phyloP scores from a whole-genome alignment of 1,284 basidiomycete species.

The Chalciporus piperatoides region DNA sequence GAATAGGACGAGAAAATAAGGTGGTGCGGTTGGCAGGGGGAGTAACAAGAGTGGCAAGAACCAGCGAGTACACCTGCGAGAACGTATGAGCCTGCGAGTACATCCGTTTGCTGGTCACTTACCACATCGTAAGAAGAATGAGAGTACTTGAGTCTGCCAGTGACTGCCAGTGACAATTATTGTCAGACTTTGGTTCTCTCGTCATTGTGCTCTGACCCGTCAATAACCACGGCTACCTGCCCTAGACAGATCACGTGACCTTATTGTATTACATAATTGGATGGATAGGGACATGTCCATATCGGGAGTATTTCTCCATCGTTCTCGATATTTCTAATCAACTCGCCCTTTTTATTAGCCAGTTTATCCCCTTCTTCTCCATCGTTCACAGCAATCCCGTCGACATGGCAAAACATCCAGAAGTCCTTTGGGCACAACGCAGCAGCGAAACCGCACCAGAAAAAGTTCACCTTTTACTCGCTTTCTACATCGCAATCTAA shows the following conservation, averaged over 20 bases:
- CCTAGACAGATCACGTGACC: conserved; percentile 36
- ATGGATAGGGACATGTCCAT: conserved; percentile 6
- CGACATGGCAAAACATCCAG: conserved; percentile 66
- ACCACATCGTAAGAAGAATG: conserved; percentile 19
- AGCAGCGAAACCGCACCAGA: conserved; percentile 61
- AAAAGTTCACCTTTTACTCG: conserved; percentile 51
- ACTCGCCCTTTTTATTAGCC: conserved; percentile 15
- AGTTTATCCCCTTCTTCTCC: conserved; percentile 12
- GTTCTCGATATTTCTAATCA: conserved; percentile 38
- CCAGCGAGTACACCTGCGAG: conserved; percentile 73
- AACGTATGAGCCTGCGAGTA: not conserved
- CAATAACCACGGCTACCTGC: too few relatives aligned
- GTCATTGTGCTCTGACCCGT: too few relatives aligned
- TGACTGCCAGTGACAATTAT: too few relatives aligned
- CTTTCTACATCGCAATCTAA: conserved; percentile 8
- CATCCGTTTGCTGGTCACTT: conserved; percentile 4
- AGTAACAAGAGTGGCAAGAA: conserved; percentile 72
- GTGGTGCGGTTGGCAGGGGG: conserved; percentile 73
- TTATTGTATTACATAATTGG: conserved; percentile 14
- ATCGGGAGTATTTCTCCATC: conserved; percentile 34
- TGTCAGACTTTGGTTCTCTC: not conserved
- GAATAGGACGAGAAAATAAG: conserved; percentile 71
- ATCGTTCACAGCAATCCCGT: conserved; percentile 13
- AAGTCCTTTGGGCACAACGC: conserved; percentile 90
- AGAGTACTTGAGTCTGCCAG: not conserved